Evolutionary conservation across 805 yeast genomes (phyloP), one percentile per base, ranked within the genome.

Genomic region (Yamadazyma insecticola): DNA sequence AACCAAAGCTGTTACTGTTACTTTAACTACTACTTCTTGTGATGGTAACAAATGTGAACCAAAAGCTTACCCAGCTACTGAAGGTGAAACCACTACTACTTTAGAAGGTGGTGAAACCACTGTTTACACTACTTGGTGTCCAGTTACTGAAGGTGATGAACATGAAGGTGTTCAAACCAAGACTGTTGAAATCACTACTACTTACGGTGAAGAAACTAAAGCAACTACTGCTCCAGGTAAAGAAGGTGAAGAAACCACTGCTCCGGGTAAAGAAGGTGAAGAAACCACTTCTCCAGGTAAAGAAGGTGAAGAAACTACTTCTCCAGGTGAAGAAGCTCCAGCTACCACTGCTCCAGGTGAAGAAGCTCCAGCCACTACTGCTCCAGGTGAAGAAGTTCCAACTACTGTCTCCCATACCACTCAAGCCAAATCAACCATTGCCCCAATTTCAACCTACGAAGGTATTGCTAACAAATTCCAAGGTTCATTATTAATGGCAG

Each of bases 61-160:
- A 10, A 41, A 50, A 10, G 36, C 53, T 10, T 49, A 10, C 14
- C 24, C 28, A 25, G 29, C 30, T 16, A 28, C 35, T 15, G n/a
- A 4, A 11, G 27, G 22, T 19, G 24, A 29, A 24, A 26, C 43
- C 19, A 33, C 50, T 13, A 20, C 51, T 19, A 31, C 57, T 20
- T 24, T 52, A 22, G 39, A 30, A 9, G 43, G 45, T 33, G 39
- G 37, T 30, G 33, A 41, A 22, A 16, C 20, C 12, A 48, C 48
- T 24, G 28, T 44, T 21, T 69, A 56, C 52, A 53, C 64, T 37
- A 57, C 57, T n/a, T 13, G 47, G 50, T 54, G 60, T 37, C 63
- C 64, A 33, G 30, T 44, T 13, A 28, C 55, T 28, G 33, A 22
- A 12, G 21, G n/a, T n/a, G n/a, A n/a, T n/a, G n/a, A n/a, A n/a